Evolutionary conservation across 352 stramenopile species (phyloP).

Genomic region (Pythium myriotylum): DNA sequence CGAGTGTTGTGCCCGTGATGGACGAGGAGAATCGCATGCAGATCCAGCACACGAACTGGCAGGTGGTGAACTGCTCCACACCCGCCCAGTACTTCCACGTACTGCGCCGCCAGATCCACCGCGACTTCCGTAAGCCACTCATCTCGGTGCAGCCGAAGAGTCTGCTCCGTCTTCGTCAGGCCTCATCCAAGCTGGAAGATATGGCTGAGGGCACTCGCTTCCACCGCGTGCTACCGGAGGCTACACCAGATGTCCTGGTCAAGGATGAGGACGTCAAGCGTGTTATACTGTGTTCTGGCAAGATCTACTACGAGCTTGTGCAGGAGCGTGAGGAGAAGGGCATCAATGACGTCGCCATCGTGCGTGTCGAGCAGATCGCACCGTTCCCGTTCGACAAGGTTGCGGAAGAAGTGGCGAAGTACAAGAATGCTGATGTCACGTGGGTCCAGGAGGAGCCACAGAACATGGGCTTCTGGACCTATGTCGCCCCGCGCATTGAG

Average conservation of each 20-base stretch:
- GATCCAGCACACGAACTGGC: constrained; percentile 86
- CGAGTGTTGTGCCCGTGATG: constrained; percentile 54
- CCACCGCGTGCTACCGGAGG: constrained; percentile 64
- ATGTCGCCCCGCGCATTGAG: constrained; percentile 94
- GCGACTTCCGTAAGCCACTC: constrained; percentile 78
- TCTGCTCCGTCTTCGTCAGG: constrained; percentile 78
- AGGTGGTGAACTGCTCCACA: constrained; percentile 81
- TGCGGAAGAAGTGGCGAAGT: constrained; percentile 85
- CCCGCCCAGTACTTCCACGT: constrained; percentile 97
- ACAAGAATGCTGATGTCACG: constrained; percentile 95
- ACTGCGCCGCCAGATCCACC: constrained; percentile 85
- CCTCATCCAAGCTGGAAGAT: constrained; percentile 75
- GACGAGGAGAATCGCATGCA: constrained; percentile 87
- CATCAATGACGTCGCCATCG: constrained; percentile 62
- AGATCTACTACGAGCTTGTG: constrained; percentile 82
- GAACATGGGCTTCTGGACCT: constrained; percentile 98
- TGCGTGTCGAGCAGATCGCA: constrained; percentile 87
- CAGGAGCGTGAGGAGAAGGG: constrained; percentile 76
- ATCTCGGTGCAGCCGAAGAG: constrained; percentile 84
- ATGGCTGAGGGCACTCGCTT: constrained; percentile 64
- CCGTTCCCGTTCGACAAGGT: constrained; percentile 98
- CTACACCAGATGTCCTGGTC: constrained; percentile 58
- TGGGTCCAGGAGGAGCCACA: constrained; percentile 99
- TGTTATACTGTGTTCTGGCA: constrained; percentile 71
- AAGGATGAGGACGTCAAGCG: constrained; percentile 55